Percentiles rank a stretch among this genome's conserved stretches.
phyloP scores from a whole-genome alignment of 164 flowering plant species.

The Euptelea pleiosperma region DNA sequence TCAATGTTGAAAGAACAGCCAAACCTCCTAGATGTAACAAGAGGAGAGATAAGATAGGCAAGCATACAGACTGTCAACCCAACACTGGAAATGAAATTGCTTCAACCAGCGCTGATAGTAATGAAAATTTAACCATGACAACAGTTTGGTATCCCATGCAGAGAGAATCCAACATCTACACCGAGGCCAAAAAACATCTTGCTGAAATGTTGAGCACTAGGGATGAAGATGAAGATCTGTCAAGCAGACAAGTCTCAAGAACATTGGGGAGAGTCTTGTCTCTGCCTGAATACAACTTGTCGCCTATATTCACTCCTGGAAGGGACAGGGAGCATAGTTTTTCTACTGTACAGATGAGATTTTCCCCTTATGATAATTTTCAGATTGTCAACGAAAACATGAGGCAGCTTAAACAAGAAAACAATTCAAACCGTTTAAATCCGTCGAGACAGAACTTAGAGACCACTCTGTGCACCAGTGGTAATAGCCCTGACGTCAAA shows the following conservation, averaged over 20 bases:
- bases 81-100: slow-evolving; percentile 18
- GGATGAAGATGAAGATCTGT: slow-evolving; percentile 32
- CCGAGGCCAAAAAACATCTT: slow-evolving; percentile 82
- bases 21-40: slow-evolving; percentile 18
- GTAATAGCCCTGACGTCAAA: slow-evolving; percentile 18
- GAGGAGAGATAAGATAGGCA: slow-evolving; percentile 16
- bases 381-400: slow-evolving; percentile 21
- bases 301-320: slow-evolving; percentile 65
- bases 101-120: slow-evolving; percentile 15
- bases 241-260: slow-evolving; percentile 33
- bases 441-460: slow-evolving; percentile 22
- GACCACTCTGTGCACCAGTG: slow-evolving; percentile 15
- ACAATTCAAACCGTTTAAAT: slow-evolving; percentile 15
- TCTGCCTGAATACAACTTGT: slow-evolving; percentile 51
- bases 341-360: slow-evolving; percentile 33
- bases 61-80: slow-evolving; percentile 12
- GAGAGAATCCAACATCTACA: slow-evolving; percentile 53
- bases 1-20: slow-evolving; percentile 36
- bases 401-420: slow-evolving; percentile 21
- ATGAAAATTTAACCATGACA: slow-evolving; percentile 13
- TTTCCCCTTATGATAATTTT: slow-evolving; percentile 26
- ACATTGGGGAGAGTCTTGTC: slow-evolving; percentile 67
- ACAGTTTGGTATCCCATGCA: slow-evolving; percentile 22
- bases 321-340: slow-evolving; percentile 33
- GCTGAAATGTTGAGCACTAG: slow-evolving; percentile 60